Evolutionary conservation across 768 basidiomycete species (phyloP), one percentile per base, ranked within the genome.

Genomic region (Megacollybia marginata): DNA sequence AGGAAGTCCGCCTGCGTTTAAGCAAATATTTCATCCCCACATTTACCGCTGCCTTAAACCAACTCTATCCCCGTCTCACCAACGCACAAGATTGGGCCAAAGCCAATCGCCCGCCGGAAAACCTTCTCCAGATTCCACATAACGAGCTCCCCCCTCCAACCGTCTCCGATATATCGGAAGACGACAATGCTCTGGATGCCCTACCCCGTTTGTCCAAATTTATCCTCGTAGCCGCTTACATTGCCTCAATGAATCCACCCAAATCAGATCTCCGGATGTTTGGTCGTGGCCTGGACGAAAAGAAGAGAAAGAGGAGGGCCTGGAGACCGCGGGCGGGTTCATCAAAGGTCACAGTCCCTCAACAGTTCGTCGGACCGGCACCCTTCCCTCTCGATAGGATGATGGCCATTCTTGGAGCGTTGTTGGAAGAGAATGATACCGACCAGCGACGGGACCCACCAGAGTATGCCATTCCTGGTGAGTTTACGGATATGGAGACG

Each of bases 191-290:
- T 23, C 59, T 70, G 13, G 61, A 62, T 4, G 64, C 69, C 16
- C 68, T 86, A 33, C 82, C 85, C 1, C 74, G 77, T 4, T 78
- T 88, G 73, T 80, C 82, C 18, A 86, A 85, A 58, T 92, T 81
- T 57, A 71, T 92, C 19, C 66, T 93, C 5, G 63, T 92, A 4
- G 85, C 88, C 0, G 78, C 83, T 1, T 95, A 83, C 59, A 65
- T 92, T 36, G 89, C 91, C 5, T 90, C 89, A 38, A 86, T 84
- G 38, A 96, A 95, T 58, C 92, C 92, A 2, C 64, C 82, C 0
- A 85, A 82, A 58, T 83, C 81, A 9, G 92, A 94, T 64, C 33
- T 90, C 54, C 72, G 88, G 34, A 83, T 95, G 78, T 91, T 96
- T 64, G 85, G 87, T 4, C 63, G 92, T 12, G 85, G 81, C 1